phyloP scores from a whole-genome alignment of 164 flowering plant genomes.

The Sextonia rubra region DNA sequence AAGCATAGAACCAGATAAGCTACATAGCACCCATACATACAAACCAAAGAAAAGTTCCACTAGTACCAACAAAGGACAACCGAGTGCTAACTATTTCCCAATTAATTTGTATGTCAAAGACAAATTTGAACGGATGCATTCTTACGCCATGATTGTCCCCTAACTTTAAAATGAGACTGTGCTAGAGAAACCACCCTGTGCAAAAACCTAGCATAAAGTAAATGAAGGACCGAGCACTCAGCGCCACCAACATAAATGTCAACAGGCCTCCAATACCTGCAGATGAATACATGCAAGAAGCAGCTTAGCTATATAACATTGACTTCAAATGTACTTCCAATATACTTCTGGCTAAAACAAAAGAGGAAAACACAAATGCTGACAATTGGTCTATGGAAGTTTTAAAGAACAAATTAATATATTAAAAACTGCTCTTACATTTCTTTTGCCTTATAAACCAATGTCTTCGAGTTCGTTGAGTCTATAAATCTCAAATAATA shows the following conservation, averaged over 20 bases:
- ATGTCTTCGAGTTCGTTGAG: slow-evolving; percentile 69
- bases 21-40: background rate
- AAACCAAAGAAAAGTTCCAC: background rate
- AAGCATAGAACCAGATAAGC: background rate
- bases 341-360: background rate
- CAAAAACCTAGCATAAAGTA: slow-evolving; percentile 94
- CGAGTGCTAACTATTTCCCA: background rate
- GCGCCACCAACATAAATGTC: slow-evolving; percentile 99
- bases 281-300: slow-evolving; percentile 9
- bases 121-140: background rate
- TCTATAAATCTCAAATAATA: slow-evolving; percentile 97
- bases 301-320: background rate
- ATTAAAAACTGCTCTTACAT: slow-evolving; percentile 36
- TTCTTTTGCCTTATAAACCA: slow-evolving; percentile 79
- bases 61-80: background rate
- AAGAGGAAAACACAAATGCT: background rate
- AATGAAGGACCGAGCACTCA: slow-evolving; percentile 97
- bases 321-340: background rate
- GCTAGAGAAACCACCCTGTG: slow-evolving; percentile 64
- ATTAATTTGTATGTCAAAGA: background rate
- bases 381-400: background rate
- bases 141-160: background rate
- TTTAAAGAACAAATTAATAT: background rate
- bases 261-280: slow-evolving; percentile 96
- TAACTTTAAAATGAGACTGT: background rate